These are phyloP conservation scores for Suillus subalutaceus DNA, from an alignment of 768 basidiomycete genomes.

Conservation along the genomic window DNA sequence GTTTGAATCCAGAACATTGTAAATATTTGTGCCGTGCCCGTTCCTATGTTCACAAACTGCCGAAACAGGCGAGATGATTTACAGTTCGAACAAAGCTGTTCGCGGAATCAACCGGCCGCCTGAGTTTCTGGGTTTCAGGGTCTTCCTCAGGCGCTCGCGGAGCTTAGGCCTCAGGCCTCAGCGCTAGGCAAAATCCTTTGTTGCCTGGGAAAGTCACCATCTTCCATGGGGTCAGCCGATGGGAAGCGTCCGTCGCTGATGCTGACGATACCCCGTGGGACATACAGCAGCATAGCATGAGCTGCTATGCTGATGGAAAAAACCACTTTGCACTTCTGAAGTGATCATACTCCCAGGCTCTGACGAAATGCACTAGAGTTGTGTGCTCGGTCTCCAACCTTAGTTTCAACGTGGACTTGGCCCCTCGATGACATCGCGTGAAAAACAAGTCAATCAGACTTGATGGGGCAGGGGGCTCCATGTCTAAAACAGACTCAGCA, in stretches of 20 bases:
- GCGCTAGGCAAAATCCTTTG: conserved; percentile 8
- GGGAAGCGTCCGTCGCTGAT: background rate
- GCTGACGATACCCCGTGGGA: conserved; percentile 2
- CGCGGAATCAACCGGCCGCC: background rate
- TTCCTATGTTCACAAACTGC: conserved; percentile 2
- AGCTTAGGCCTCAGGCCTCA: background rate
- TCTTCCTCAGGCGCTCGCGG: conserved; percentile 2
- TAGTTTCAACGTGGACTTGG: background rate
- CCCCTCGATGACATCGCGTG: conserved; percentile 1
- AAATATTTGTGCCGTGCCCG: background rate
- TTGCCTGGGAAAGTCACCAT: background rate
- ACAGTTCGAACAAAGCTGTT: conserved; percentile 6
- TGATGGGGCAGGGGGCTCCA: background rate
- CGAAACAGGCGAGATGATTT: conserved; percentile 11
- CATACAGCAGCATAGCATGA: background rate
- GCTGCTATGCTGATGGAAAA: too few relatives aligned
- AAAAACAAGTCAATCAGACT: conserved; percentile 5
- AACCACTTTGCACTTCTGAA: background rate
- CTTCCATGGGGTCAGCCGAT: background rate
- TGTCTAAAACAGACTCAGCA: background rate
- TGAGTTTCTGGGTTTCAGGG: background rate
- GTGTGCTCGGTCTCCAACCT: background rate
- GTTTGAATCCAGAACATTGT: background rate
- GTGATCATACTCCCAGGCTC: background rate
- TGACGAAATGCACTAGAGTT: background rate